Conservation (phyloP, 1,284 basidiomycete genomes). For the Salmacisia buchloeana region DNA sequence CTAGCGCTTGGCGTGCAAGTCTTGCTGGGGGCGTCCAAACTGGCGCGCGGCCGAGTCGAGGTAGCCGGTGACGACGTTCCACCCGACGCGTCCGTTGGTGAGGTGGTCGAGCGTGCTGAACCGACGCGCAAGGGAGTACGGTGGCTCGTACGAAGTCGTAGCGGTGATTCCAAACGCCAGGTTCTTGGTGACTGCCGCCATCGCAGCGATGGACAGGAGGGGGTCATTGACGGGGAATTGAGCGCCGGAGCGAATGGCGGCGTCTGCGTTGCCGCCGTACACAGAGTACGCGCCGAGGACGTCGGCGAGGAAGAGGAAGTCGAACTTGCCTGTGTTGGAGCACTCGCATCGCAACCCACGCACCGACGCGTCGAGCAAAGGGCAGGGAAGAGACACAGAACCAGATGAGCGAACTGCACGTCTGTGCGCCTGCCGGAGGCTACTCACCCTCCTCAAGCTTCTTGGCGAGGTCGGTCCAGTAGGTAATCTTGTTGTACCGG, state of each 20-base stretch:
- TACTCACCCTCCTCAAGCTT: slow-evolving; percentile 27
- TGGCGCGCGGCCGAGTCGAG: slow-evolving; percentile 48
- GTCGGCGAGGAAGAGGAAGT: slow-evolving; percentile 46
- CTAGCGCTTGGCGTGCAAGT: slow-evolving; percentile 38
- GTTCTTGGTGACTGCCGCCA: slow-evolving; percentile 37
- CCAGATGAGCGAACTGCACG: neutral
- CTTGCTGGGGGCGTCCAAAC: slow-evolving; percentile 38
- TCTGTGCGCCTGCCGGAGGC: neutral
- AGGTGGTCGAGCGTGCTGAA: slow-evolving; percentile 51
- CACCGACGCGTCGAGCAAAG: too few relatives aligned
- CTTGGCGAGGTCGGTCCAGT: slow-evolving; percentile 43
- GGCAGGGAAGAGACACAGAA: neutral
- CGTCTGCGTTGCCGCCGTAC: slow-evolving; percentile 32
- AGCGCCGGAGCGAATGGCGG: slow-evolving; percentile 34
- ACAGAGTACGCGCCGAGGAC: slow-evolving; percentile 45
- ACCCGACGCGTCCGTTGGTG: slow-evolving; percentile 51
- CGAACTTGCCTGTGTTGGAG: slow-evolving; percentile 22
- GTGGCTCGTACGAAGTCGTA: slow-evolving; percentile 46
- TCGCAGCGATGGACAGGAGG: slow-evolving; percentile 32
- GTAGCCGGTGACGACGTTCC: slow-evolving; percentile 51
- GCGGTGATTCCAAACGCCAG: slow-evolving; percentile 44
- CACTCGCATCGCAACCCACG: neutral
- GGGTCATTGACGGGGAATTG: slow-evolving; percentile 47
- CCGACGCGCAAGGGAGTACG: slow-evolving; percentile 48
- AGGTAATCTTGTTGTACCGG: slow-evolving; percentile 37